Conservation (phyloP, 805 yeast genomes). For the Yamadazyma nakazawae region DNA sequence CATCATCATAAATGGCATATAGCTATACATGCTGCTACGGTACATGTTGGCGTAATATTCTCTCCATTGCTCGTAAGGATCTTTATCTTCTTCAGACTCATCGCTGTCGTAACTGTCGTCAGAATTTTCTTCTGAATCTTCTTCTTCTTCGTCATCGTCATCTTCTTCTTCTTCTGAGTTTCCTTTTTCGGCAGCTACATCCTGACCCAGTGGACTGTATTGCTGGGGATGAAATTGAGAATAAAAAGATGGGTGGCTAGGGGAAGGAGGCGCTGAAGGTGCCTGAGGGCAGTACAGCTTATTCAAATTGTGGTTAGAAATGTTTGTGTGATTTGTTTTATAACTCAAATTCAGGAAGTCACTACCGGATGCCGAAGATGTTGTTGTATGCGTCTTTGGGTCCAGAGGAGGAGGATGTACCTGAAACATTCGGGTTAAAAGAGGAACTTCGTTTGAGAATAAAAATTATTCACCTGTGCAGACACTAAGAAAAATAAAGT, state of each 20-base stretch:
- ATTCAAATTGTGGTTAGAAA: conserved; percentile 1
- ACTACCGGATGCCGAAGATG: conserved; percentile 23
- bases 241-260: not conserved
- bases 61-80: conserved; percentile 33
- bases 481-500: not conserved
- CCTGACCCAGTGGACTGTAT: not conserved
- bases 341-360: conserved; percentile 30
- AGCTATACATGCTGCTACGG: conserved; percentile 14
- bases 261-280: not conserved
- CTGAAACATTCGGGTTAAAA: not conserved
- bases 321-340: conserved; percentile 12
- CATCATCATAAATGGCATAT: conserved; percentile 12
- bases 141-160: conserved; percentile 8
- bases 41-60: conserved; percentile 26
- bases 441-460: not conserved
- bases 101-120: conserved; percentile 11
- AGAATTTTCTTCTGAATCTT: conserved; percentile 11
- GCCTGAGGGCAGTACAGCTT: not conserved
- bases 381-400: not conserved
- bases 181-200: conserved; percentile 3
- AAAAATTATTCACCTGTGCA: not conserved
- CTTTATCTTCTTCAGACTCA: conserved; percentile 10
- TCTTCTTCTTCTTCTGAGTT: conserved; percentile 8
- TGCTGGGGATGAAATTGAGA: not conserved
- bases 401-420: not conserved